Conservation (phyloP, 2,329 filamentous ascomycete species). For the Fusarium sp. region DNA sequence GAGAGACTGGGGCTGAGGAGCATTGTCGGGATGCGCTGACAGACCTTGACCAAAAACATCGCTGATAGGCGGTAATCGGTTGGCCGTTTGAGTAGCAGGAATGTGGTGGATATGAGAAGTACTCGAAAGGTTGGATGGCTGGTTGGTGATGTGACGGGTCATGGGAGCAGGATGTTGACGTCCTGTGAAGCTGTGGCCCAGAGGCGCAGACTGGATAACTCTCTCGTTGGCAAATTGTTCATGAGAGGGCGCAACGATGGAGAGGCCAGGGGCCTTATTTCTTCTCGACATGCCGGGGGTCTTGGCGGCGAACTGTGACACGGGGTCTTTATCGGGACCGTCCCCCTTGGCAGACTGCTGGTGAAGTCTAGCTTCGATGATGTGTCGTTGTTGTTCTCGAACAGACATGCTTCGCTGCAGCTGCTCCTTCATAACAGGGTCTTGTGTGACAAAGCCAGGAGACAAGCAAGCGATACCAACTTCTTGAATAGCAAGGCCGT, state of each 20-base stretch:
- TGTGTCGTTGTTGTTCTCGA: constrained; percentile 90
- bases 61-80: constrained; percentile 90
- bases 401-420: constrained; percentile 93
- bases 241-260: constrained; percentile 93
- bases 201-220: constrained; percentile 94
- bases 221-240: constrained; percentile 92
- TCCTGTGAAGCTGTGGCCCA: constrained; percentile 95
- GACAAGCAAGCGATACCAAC: constrained; percentile 94
- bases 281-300: constrained; percentile 78
- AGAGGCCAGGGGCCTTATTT: constrained; percentile 86
- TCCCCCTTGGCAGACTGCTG: constrained; percentile 86
- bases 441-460: constrained; percentile 93
- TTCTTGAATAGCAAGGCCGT: constrained; percentile 85
- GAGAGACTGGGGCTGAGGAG: constrained; percentile 52
- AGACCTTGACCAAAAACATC: constrained; percentile 92
- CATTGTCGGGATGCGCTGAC: constrained; percentile 67
- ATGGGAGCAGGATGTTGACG: constrained; percentile 81
- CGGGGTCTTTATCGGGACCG: constrained; percentile 66
- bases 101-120: constrained; percentile 92
- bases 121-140: constrained; percentile 82
- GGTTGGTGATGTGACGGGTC: constrained; percentile 81
- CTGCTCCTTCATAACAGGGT: constrained; percentile 96
- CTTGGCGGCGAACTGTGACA: constrained; percentile 66
- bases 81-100: constrained; percentile 87
- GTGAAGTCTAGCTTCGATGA: constrained; percentile 91